phyloP scores from a whole-genome alignment of 306 rosid species.

The Biancaea sappan region DNA sequence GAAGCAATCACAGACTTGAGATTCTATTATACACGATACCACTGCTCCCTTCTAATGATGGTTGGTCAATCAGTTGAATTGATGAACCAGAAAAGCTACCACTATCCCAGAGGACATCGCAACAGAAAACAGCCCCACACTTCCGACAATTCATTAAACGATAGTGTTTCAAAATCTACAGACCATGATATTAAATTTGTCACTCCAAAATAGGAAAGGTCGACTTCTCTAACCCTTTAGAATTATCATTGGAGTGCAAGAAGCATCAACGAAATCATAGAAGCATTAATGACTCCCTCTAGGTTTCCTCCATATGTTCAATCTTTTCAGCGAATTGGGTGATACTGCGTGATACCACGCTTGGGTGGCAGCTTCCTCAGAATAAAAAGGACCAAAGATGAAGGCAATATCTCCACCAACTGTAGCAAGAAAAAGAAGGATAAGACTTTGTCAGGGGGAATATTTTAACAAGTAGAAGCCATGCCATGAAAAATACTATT shows the following conservation, averaged over 20 bases:
- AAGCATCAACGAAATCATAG: conserved; percentile 39
- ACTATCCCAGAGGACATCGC: conserved; percentile 39
- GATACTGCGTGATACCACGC: conserved; percentile 56
- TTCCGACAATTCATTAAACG: conserved; percentile 39
- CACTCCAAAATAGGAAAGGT: conserved; percentile 36
- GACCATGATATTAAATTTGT: conserved; percentile 40
- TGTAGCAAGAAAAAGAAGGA: conserved; percentile 34
- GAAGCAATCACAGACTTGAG: conserved; percentile 30
- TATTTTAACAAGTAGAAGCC: conserved; percentile 1
- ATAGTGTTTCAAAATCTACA: conserved; percentile 35
- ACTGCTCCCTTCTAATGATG: conserved; percentile 22
- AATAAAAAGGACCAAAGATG: conserved; percentile 58
- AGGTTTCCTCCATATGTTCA: conserved; percentile 32
- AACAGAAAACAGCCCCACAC: conserved; percentile 40
- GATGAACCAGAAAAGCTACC: conserved; percentile 35
- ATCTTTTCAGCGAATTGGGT: conserved; percentile 52
- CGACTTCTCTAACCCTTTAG: conserved; percentile 42
- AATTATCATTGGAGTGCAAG: conserved; percentile 32
- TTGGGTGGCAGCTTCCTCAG: conserved; percentile 62
- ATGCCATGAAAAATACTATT: conserved; percentile 20
- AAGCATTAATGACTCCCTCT: conserved; percentile 29
- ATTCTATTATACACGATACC: conserved; percentile 45
- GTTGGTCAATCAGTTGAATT: conserved; percentile 28
- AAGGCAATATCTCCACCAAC: conserved; percentile 61
- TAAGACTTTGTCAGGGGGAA: background rate